Base-by-base conservation (phyloP, 805 yeast species). In the Nakazawaea wyomingensis region DNA sequence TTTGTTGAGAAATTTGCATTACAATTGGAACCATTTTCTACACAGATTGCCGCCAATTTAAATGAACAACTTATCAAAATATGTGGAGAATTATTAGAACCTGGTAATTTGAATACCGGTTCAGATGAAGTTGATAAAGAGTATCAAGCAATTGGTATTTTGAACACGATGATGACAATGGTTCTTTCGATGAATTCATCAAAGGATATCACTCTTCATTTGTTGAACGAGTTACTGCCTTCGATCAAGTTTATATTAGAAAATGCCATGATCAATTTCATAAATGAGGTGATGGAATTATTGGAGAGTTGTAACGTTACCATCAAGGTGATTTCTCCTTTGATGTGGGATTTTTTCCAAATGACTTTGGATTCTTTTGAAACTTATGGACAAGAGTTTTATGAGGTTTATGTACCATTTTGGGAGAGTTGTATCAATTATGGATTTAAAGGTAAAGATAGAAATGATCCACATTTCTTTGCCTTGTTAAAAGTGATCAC, bases 11-110 rank as follows among this genome's bases (percentile, higher is more conserved):
- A 77, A 50, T 93, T 84, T 64, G 72, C 93, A 5, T 82, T 80
- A 50, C 93, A 90, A 61, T 69, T 91, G 48, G 90, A 89, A 48
- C 98, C 99, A 14, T 91, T 86, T 60, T 91, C 95, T 30, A 69
- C 78, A n/a, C 82, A 83, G 45, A 62, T 85, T 43, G 75, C 83
- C 22, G 56, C 58, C 3, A 75, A 80, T 55, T 65, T 84, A 52
- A 81, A 82, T 13, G 78, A 78, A 39, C 96, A 91, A 57, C 87
- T 90, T 55, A 55, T 85, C 54, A 70, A 74, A 45, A 57, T 86
- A 22, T 87, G 88, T 1, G 67, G 72, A 44, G 96, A 88, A 40
- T 61, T 86, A 26, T 64, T 77, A 41, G 90, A 82, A 20, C 74
- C 76, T 1, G 54, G 72, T 1, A 64, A 61, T 44, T 46, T 61